These are phyloP conservation scores for Begonia masoniana DNA, from an alignment of 306 rosid species.

Conservation along the genomic window DNA sequence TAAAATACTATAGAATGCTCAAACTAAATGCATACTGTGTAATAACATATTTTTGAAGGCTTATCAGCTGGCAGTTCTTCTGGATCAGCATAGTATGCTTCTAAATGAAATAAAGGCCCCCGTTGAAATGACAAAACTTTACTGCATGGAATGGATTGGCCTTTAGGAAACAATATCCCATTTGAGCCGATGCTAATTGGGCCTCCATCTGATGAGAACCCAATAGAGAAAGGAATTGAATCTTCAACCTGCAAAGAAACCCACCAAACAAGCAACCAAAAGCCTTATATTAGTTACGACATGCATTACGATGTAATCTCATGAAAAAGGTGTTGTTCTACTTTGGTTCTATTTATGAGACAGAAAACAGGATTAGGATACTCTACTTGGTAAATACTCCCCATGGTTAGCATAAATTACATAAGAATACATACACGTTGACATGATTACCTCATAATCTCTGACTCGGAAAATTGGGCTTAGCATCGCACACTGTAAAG, in stretches of 20 bases:
- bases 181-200: slow-evolving; percentile 36
- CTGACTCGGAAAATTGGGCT: slow-evolving; percentile 72
- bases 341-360: too few species aligned
- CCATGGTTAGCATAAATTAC: too few species aligned
- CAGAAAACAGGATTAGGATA: too few species aligned
- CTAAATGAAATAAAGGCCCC: slow-evolving; percentile 46
- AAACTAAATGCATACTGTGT: slow-evolving; percentile 36
- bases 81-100: slow-evolving; percentile 55
- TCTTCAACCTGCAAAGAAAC: slow-evolving; percentile 59
- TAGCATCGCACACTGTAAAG: slow-evolving; percentile 97
- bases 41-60: slow-evolving; percentile 41
- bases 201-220: slow-evolving; percentile 43
- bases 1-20: slow-evolving; percentile 4
- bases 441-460: slow-evolving; percentile 63
- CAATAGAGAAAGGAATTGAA: slow-evolving; percentile 58
- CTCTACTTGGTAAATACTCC: too few species aligned
- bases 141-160: slow-evolving; percentile 60
- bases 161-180: slow-evolving; percentile 51
- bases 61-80: slow-evolving; percentile 55
- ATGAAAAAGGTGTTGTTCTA: too few species aligned
- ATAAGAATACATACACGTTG: too few species aligned
- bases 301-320: too few species aligned
- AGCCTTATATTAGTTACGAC: neutral
- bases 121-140: slow-evolving; percentile 40
- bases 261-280: slow-evolving; percentile 1